phyloP scores from a whole-genome alignment of 2,329 filamentous ascomycete genomes.

The Colletotrichum brevisporum region DNA sequence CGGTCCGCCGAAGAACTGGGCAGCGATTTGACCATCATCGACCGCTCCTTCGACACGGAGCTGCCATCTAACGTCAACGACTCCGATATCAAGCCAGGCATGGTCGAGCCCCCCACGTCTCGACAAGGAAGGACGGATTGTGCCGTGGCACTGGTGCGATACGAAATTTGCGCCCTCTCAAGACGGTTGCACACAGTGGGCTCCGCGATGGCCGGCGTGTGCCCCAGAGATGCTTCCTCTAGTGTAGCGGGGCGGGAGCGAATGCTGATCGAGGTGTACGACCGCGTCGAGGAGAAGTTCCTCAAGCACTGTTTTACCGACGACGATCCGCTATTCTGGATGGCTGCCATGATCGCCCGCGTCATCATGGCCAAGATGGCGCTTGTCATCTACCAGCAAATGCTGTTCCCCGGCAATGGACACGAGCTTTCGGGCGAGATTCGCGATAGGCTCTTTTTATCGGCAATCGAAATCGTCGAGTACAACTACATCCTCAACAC shows the following conservation, averaged over 20 bases:
- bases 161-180: conserved; percentile 63
- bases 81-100: conserved; percentile 60
- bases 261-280: conserved; percentile 67
- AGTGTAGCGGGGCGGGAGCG: conserved; percentile 54
- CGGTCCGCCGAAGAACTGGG: conserved; percentile 69
- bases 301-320: conserved; percentile 61
- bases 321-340: conserved; percentile 73
- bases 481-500: conserved; percentile 75
- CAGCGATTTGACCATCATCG: conserved; percentile 59
- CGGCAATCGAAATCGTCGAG: conserved; percentile 82
- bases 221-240: conserved; percentile 46
- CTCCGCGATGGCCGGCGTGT: conserved; percentile 51
- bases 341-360: conserved; percentile 76
- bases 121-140: conserved; percentile 67
- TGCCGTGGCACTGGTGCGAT: conserved; percentile 63
- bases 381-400: conserved; percentile 82
- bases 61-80: conserved; percentile 67
- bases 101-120: conserved; percentile 61
- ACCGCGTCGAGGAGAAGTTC: conserved; percentile 68
- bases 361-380: conserved; percentile 85
- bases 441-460: conserved; percentile 78
- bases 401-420: conserved; percentile 73
- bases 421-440: conserved; percentile 71
- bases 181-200: conserved; percentile 52
- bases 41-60: conserved; percentile 61